Conservation (phyloP, 768 basidiomycete species). For the Phylloporus sp. region DNA sequence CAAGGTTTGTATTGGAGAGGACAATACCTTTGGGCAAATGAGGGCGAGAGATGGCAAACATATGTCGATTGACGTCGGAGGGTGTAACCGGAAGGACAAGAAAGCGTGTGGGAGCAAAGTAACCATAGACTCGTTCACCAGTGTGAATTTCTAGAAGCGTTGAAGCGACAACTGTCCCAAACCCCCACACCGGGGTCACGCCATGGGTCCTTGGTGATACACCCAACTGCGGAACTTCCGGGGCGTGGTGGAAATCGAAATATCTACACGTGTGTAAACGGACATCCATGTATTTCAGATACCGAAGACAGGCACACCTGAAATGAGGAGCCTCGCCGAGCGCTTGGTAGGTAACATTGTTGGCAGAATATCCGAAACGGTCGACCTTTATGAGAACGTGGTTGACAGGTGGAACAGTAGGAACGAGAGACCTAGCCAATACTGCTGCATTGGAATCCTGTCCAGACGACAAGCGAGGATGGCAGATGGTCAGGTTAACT, state of each 20-base stretch:
- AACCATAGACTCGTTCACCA: slow-evolving; percentile 63
- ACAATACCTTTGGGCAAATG: slow-evolving; percentile 53
- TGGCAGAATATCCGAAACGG: slow-evolving; percentile 66
- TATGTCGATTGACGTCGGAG: slow-evolving; percentile 44
- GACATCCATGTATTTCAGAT: background rate
- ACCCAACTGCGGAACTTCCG: slow-evolving; percentile 28
- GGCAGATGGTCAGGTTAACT: slow-evolving; percentile 35
- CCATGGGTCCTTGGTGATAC: slow-evolving; percentile 51
- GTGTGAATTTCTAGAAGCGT: slow-evolving; percentile 41
- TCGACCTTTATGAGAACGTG: slow-evolving; percentile 56
- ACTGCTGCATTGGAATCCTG: slow-evolving; percentile 25
- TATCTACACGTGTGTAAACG: slow-evolving; percentile 51
- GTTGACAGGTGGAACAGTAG: slow-evolving; percentile 31
- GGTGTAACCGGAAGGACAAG: slow-evolving; percentile 49
- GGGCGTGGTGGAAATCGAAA: slow-evolving; percentile 59
- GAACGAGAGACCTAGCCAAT: slow-evolving; percentile 23
- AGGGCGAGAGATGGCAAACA: slow-evolving; percentile 55
- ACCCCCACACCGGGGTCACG: slow-evolving; percentile 69
- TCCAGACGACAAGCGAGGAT: slow-evolving; percentile 36
- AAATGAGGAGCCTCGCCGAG: slow-evolving; percentile 41
- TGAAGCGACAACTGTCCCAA: slow-evolving; percentile 52
- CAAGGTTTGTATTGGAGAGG: background rate
- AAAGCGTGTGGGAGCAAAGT: slow-evolving; percentile 54
- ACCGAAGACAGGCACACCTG: slow-evolving; percentile 22
- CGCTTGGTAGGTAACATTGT: slow-evolving; percentile 67